A percentile compares a stretch with the other conserved stretches of the same genome.
Evolutionary conservation across 75 land plant species (phyloP).

Genomic region (Sequoia sempervirens): DNA sequence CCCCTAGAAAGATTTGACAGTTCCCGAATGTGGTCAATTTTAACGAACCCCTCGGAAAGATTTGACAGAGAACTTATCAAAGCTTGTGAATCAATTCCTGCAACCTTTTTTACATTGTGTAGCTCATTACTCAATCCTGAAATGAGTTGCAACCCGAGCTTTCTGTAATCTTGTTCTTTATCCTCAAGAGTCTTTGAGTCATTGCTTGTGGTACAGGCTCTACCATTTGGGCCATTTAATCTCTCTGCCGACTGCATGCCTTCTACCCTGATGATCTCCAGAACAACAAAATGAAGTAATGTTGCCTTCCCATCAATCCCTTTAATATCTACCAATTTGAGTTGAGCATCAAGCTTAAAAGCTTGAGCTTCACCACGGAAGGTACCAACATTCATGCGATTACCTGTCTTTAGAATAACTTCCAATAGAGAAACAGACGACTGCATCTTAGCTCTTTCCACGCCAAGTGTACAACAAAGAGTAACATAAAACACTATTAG

Average conservation of each 20-base stretch:
- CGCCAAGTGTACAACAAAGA: constrained; percentile 41
- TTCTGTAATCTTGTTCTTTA: too few species aligned
- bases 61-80: too few species aligned
- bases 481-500: background rate
- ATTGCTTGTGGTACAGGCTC: background rate
- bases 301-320: constrained; percentile 88
- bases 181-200: background rate
- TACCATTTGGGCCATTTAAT: constrained; percentile 16
- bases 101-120: too few species aligned
- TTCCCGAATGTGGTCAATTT: too few species aligned
- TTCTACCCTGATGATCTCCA: constrained; percentile 71
- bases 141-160: too few species aligned
- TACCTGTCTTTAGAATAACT: constrained; percentile 80
- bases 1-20: constrained; percentile 44
- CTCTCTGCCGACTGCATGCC: constrained; percentile 24
- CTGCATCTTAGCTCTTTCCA: constrained; percentile 80
- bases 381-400: too few species aligned
- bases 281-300: constrained; percentile 85
- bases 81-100: too few species aligned
- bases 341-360: too few species aligned
- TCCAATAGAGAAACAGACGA: constrained; percentile 67
- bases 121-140: too few species aligned
- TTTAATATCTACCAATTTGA: too few species aligned
- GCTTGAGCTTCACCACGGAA: too few species aligned
- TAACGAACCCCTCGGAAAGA: too few species aligned